These are phyloP conservation scores for Globisporangium iwayamae DNA, from an alignment of 352 stramenopile species.

Conservation along the genomic window DNA sequence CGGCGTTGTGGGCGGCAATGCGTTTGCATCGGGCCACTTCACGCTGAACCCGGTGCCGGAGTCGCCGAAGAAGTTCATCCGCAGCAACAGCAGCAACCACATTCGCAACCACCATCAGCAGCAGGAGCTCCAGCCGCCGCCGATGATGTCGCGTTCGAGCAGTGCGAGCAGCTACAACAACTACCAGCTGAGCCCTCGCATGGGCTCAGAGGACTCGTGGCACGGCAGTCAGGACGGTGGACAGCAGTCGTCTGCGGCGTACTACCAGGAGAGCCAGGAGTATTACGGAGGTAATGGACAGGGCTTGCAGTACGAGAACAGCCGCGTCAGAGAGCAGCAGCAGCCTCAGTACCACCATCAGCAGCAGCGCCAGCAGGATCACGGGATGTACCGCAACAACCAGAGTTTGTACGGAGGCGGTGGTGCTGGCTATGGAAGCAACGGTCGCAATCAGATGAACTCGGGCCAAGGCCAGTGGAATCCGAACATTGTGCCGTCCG, in stretches of 20 bases:
- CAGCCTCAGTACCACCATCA: constrained; percentile 27
- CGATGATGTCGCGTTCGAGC: constrained; percentile 36
- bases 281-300: constrained; percentile 30
- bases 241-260: constrained; percentile 22
- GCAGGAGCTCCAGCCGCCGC: constrained; percentile 29
- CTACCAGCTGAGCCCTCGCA: constrained; percentile 44
- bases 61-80: constrained; percentile 35
- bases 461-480: constrained; percentile 36
- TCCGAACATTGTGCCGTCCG: constrained; percentile 14
- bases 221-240: constrained; percentile 42
- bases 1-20: constrained; percentile 15
- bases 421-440: constrained; percentile 2
- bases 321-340: constrained; percentile 14
- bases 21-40: constrained; percentile 47
- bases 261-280: constrained; percentile 40
- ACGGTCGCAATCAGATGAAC: constrained; percentile 8
- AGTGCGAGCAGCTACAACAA: constrained; percentile 31
- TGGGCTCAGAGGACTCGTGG: constrained; percentile 49
- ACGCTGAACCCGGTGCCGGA: constrained; percentile 46
- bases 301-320: constrained; percentile 6
- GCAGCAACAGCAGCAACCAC: constrained; percentile 16
- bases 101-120: constrained; percentile 15
- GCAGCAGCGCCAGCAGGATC: constrained; percentile 33
- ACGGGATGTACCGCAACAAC: constrained; percentile 18
- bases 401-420: constrained; percentile 12